phyloP scores from a whole-genome alignment of 2,329 filamentous ascomycete species.

The Cytospora leucostoma region DNA sequence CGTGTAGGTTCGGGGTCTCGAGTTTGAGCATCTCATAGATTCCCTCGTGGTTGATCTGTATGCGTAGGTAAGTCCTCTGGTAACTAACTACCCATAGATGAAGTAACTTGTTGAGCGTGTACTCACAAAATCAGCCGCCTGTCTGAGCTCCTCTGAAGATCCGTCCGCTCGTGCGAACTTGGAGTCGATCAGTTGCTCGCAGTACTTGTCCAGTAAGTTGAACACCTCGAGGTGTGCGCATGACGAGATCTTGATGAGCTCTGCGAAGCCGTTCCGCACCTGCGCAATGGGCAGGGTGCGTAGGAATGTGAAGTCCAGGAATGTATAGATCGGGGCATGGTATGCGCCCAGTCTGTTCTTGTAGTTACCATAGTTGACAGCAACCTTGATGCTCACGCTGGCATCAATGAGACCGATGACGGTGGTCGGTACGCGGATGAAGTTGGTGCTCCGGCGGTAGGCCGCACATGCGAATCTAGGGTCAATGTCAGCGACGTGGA shows the following conservation, averaged over 20 bases:
- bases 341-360: slow-evolving; percentile 75
- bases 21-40: slow-evolving; percentile 74
- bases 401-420: slow-evolving; percentile 76
- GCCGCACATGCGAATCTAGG: slow-evolving; percentile 67
- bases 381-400: slow-evolving; percentile 76
- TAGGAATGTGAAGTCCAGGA: slow-evolving; percentile 74
- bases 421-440: slow-evolving; percentile 72
- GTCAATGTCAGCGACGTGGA: slow-evolving; percentile 29
- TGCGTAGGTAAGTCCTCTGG: slow-evolving; percentile 24
- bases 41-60: slow-evolving; percentile 64
- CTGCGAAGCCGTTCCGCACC: slow-evolving; percentile 73
- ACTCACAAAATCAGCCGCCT: slow-evolving; percentile 55
- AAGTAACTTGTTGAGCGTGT: not conserved
- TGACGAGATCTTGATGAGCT: slow-evolving; percentile 75
- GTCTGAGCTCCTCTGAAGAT: slow-evolving; percentile 54
- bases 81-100: too few relatives aligned
- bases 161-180: slow-evolving; percentile 65
- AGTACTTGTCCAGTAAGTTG: slow-evolving; percentile 67
- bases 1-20: slow-evolving; percentile 72
- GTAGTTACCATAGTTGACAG: slow-evolving; percentile 74
- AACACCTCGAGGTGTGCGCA: slow-evolving; percentile 68
- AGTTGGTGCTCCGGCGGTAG: slow-evolving; percentile 73
- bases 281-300: slow-evolving; percentile 66
- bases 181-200: slow-evolving; percentile 65
- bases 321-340: slow-evolving; percentile 70